Evolutionary conservation across 176 grass and related monocot genomes (phyloP).

Genomic region (Tillandsia leiboldiana): DNA sequence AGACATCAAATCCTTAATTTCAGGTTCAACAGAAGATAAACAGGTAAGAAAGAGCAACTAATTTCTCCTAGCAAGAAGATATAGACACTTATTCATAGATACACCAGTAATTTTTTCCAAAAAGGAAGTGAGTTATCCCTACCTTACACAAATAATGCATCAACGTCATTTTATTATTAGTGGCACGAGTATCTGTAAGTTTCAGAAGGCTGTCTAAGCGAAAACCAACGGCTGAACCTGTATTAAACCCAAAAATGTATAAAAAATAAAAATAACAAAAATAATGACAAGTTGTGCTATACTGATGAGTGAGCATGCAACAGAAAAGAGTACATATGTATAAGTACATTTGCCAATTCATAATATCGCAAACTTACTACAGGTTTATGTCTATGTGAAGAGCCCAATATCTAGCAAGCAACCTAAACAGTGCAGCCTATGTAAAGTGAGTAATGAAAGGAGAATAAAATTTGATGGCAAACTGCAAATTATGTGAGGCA

Average conservation of each 20-base stretch:
- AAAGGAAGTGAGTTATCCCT: slow-evolving; percentile 1
- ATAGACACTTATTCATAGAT: slow-evolving; percentile 8
- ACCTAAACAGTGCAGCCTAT: not conserved
- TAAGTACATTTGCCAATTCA: not conserved
- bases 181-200: slow-evolving; percentile 82
- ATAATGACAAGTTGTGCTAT: slow-evolving; percentile 10
- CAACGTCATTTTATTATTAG: slow-evolving; percentile 64
- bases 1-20: not conserved
- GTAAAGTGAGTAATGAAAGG: not conserved
- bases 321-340: not conserved
- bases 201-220: slow-evolving; percentile 73
- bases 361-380: not conserved
- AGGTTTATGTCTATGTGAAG: not conserved
- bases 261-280: slow-evolving; percentile 18
- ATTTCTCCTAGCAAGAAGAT: slow-evolving; percentile 8
- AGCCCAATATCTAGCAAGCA: not conserved
- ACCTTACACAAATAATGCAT: slow-evolving; percentile 97
- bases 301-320: too few species aligned
- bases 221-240: slow-evolving; percentile 86
- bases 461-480: not conserved
- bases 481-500: too few species aligned
- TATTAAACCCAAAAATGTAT: not conserved
- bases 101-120: not conserved
- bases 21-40: not conserved
- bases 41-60: not conserved